Evolutionary conservation across 345 rosid genomes (phyloP), one percentile per base, ranked within the genome.

Genomic region (Euphorbia tirucalli): DNA sequence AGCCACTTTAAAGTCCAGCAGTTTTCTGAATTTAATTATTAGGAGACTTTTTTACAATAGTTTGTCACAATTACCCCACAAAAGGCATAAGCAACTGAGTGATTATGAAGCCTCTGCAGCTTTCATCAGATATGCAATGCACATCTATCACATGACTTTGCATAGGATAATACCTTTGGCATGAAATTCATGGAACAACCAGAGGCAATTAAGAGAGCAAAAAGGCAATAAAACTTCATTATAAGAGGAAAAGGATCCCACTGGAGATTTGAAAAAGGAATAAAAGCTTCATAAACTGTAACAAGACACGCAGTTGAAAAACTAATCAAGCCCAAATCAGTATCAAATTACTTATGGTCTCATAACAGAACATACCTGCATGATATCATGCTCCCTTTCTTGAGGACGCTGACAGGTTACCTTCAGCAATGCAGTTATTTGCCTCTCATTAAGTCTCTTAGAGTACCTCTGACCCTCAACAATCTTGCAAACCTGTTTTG

Each of bases 391-490:
- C 70, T 96, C 99, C 71, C 98, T 82, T 43, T 91, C 97, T 0
- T 80, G 65, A 50, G 99, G 99, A 28, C 96, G 94, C 78, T 96
- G 97, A 68, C 99, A 96, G 70, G 99, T 91, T 73, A 88, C 97
- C 82, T 85, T 88, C 82, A 93, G 80, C 82, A 96, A 80, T 71
- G 92, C 90, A 69, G 98, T 91, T 48, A 96, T 93, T 80, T 96
- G 99, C 69, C 85, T 93, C 77, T 96, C 99, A 75, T 96, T 96
- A 77, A 96, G 75, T 69, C 99, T 83, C 78, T 93, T 96, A 0
- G 98, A 88, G 74, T 96, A 96, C 81, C 99, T 81, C 76, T 96
- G 98, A 28, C 99, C 99, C 81, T 96, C 97, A 7, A 93, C 98
- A 57, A 96, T 93, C 83, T 93, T 96, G 84, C 98, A 90, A 11